Evolutionary conservation across 495 filamentous ascomycete genomes (phyloP), one percentile per base, ranked within the genome.

Genomic region (Evansstolkia leycettana): DNA sequence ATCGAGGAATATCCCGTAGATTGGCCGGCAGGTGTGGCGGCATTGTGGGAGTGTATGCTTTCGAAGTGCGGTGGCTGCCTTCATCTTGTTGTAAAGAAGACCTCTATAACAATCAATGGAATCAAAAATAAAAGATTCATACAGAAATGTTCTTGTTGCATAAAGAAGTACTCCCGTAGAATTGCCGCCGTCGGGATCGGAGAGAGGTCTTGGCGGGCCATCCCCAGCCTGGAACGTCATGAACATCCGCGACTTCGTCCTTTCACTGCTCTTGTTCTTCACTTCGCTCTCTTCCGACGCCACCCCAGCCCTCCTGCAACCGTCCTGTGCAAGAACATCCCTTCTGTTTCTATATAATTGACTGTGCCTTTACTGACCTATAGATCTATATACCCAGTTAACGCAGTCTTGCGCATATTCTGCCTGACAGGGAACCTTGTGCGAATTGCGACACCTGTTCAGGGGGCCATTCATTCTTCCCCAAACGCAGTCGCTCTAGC

Each of bases 1-100:
- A 42, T 67, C 63, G 14, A 67, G 54, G 9, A 56, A 49, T 13
- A 59, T 17, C 0, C 55, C 52, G 1, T 52, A 40, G 8, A 41
- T 6, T 18, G 45, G 27, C 16, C 41, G 42, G 2, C 30, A 5
- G 15, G 43, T 32, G 7, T 31, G 47, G 17, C 38, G 39, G 8
- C 34, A 50, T 28, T 46, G 40, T 15, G 42, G 36, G 10, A 48
- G 17, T 19, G 43, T 31, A 34, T 34, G 47, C 14, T 36, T 40
- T 24, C 50, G 51, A 17, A 60, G 36, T 15, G 45, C 30, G 31
- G 36, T 33, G 27, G 47, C 8, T 7, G 38, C 20, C 26, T 43
- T 34, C 45, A 51, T 56, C 15, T 14, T n/a, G 27, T n/a, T n/a
- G 5, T 5, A n/a, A 5, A 29, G 13, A 29, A 29, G 20, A n/a